Evolutionary conservation across 352 stramenopile species (phyloP).

Genomic region (Phytophthora constricta): DNA sequence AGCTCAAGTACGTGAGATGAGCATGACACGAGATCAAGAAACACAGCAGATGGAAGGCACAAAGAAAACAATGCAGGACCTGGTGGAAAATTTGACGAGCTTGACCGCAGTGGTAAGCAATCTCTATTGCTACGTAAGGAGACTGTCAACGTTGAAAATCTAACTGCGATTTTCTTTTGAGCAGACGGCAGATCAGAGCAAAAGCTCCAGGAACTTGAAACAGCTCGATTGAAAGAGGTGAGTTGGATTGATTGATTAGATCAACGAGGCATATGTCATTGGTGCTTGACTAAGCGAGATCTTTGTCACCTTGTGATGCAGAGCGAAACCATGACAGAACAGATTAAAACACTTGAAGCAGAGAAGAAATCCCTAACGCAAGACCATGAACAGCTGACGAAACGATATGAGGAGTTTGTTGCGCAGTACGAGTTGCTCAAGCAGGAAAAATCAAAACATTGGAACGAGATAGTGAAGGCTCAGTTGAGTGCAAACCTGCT

Average conservation of each 20-base stretch:
- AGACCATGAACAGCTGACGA: conserved; percentile 46
- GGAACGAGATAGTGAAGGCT: conserved; percentile 73
- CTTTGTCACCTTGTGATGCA: conserved; percentile 6
- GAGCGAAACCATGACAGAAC: conserved; percentile 39
- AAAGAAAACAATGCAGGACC: conserved; percentile 70
- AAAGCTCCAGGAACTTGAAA: conserved; percentile 70
- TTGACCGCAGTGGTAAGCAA: conserved; percentile 61
- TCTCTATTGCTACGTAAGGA: background rate
- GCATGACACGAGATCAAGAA: conserved; percentile 37
- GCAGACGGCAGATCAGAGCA: conserved; percentile 70
- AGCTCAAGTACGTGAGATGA: conserved; percentile 27
- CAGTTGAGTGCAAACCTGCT: conserved; percentile 78
- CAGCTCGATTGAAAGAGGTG: conserved; percentile 52
- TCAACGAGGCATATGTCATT: too few relatives aligned
- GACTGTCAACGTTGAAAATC: background rate
- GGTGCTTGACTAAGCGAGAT: too few relatives aligned
- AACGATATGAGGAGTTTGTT: conserved; percentile 53
- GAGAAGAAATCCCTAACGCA: conserved; percentile 48
- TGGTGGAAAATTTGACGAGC: conserved; percentile 73
- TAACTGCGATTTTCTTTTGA: conserved; percentile 2
- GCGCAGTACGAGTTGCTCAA: conserved; percentile 63
- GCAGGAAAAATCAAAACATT: conserved; percentile 68
- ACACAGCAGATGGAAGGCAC: conserved; percentile 43
- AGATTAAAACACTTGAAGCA: conserved; percentile 43
- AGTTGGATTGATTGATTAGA: background rate